Conservation (phyloP, 257 asterid species). For the Ajuga chamaepitys region DNA sequence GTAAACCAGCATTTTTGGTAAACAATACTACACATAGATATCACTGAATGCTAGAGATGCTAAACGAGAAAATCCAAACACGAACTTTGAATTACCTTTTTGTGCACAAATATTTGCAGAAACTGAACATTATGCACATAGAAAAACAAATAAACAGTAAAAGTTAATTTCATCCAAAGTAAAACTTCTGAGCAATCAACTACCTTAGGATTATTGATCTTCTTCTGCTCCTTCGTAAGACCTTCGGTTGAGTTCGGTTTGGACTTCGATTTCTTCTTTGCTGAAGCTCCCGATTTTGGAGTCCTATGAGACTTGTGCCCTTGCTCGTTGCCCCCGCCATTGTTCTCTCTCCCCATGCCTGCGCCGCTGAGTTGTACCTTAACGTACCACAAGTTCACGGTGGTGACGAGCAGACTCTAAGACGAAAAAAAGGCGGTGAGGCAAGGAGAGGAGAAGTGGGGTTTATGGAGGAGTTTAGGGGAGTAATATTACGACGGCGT, state of each 20-base stretch:
- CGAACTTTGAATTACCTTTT: not conserved
- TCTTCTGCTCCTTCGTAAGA: slow-evolving; percentile 45
- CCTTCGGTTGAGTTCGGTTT: slow-evolving; percentile 27
- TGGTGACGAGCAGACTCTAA: not conserved
- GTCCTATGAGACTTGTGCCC: slow-evolving; percentile 71
- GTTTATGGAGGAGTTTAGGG: not conserved
- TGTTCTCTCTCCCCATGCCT: slow-evolving; percentile 22
- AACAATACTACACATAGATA: not conserved
- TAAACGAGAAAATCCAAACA: not conserved
- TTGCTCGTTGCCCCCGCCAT: slow-evolving; percentile 29
- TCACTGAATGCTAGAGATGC: not conserved
- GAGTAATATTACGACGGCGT: too few relatives aligned
- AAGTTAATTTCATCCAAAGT: not conserved
- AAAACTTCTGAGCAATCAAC: not conserved
- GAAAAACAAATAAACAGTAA: not conserved
- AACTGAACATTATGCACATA: not conserved
- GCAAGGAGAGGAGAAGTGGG: slow-evolving; percentile 5
- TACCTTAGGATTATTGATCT: slow-evolving; percentile 57
- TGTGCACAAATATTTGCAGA: not conserved
- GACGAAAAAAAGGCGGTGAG: not conserved
- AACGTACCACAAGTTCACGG: not conserved
- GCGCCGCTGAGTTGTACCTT: not conserved
- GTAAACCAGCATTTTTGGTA: not conserved
- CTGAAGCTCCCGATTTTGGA: slow-evolving; percentile 71
- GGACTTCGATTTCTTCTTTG: slow-evolving; percentile 57